These are phyloP conservation scores for Trypanosoma vivax DNA, from an alignment of 208 protist genomes.

Conservation along the genomic window DNA sequence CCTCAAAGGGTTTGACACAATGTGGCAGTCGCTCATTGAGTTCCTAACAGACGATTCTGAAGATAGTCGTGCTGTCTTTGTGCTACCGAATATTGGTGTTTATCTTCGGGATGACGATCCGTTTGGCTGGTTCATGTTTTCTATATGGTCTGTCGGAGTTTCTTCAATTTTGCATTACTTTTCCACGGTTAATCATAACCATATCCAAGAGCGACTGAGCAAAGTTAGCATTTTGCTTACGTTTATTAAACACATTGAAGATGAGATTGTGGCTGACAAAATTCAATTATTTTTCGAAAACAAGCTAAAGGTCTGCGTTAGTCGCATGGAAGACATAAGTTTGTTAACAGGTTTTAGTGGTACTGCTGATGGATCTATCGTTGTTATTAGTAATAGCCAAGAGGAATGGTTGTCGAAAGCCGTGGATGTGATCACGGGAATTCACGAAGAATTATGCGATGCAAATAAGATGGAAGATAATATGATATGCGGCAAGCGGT, in stretches of 20 bases:
- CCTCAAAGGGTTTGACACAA: constrained; percentile 16
- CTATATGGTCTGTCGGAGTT: constrained; percentile 29
- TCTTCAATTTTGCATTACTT: constrained; percentile 32
- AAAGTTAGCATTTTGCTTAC: constrained; percentile 22
- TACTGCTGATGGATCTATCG: not conserved
- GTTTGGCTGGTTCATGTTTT: constrained; percentile 39
- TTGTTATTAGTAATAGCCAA: not conserved
- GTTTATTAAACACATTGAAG: constrained; percentile 19
- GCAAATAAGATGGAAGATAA: not conserved
- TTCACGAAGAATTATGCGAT: constrained; percentile 31
- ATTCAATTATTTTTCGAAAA: constrained; percentile 45
- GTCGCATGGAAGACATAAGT: constrained; percentile 8
- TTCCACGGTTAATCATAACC: constrained; percentile 22
- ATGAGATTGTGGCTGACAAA: constrained; percentile 24
- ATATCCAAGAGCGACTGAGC: constrained; percentile 8
- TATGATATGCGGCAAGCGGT: not conserved
- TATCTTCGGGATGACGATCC: constrained; percentile 22
- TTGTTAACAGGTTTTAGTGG: not conserved
- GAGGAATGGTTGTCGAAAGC: constrained; percentile 23
- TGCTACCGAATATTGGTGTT: constrained; percentile 35
- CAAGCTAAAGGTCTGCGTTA: constrained; percentile 29
- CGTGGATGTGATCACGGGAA: constrained; percentile 10
- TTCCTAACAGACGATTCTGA: constrained; percentile 12
- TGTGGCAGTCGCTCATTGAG: constrained; percentile 18
- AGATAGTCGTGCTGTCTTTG: constrained; percentile 8